Evolutionary conservation across 345 rosid genomes (phyloP).

Genomic region (Bretschneidera sinensis): DNA sequence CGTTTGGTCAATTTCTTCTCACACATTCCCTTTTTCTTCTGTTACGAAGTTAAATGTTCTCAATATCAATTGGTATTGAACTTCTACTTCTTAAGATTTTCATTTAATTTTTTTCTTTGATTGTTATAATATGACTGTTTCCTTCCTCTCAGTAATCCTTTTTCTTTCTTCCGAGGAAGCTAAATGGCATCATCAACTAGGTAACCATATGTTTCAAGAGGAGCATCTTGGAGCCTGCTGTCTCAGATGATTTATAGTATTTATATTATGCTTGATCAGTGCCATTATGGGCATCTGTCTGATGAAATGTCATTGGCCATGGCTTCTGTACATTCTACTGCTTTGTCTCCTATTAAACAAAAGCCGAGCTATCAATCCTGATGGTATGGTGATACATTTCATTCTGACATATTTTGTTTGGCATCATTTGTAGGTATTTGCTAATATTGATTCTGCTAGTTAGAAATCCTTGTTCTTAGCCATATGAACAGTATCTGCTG

Average conservation of each 20-base stretch:
- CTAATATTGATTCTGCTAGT: too few relatives aligned
- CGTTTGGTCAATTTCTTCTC: constrained; percentile 8
- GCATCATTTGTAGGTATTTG: not conserved
- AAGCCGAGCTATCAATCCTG: constrained; percentile 48
- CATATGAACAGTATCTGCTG: not conserved
- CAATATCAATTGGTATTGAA: not conserved
- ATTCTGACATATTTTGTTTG: not conserved
- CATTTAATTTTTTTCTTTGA: too few relatives aligned
- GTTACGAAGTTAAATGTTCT: constrained; percentile 2
- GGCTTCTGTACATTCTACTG: constrained; percentile 38
- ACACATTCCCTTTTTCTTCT: not conserved
- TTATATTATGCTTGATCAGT: constrained; percentile 55
- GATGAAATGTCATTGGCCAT: constrained; percentile 30
- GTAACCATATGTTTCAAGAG: constrained; percentile 45
- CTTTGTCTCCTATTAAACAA: constrained; percentile 28
- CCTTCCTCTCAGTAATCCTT: constrained; percentile 20
- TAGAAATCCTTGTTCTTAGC: not conserved
- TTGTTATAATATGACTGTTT: constrained; percentile 8
- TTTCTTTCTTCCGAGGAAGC: constrained; percentile 22
- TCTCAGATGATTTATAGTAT: constrained; percentile 63
- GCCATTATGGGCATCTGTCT: constrained; percentile 69
- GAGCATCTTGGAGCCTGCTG: constrained; percentile 35
- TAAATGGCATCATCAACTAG: constrained; percentile 19
- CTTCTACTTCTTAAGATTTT: not conserved
- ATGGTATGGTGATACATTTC: constrained; percentile 44